Evolutionary conservation across 306 rosid genomes (phyloP).

Genomic region (Inga laurina): DNA sequence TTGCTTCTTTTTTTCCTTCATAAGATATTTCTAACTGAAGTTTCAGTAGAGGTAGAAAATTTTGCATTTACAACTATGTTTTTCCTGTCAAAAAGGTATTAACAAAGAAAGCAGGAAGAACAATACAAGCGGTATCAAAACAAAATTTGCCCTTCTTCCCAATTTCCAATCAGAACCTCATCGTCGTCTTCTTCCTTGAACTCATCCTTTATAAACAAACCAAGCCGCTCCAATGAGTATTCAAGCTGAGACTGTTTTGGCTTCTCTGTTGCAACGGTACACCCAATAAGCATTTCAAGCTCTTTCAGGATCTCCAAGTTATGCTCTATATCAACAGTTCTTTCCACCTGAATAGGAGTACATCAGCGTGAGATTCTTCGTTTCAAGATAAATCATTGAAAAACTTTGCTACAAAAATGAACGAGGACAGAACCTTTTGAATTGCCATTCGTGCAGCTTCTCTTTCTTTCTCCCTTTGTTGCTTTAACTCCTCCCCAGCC

Average conservation of each 20-base stretch:
- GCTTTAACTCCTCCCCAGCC: slow-evolving; percentile 57
- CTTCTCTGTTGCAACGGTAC: slow-evolving; percentile 30
- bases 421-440: slow-evolving; percentile 52
- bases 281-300: slow-evolving; percentile 68
- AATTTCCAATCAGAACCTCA: slow-evolving; percentile 39
- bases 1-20: neutral
- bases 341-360: slow-evolving; percentile 55
- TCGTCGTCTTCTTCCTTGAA: slow-evolving; percentile 55
- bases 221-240: slow-evolving; percentile 73
- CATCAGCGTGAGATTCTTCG: neutral
- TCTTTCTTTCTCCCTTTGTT: slow-evolving; percentile 70
- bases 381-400: neutral
- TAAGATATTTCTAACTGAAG: neutral
- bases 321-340: slow-evolving; percentile 67
- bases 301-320: slow-evolving; percentile 62
- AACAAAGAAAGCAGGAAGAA: slow-evolving; percentile 37
- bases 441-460: slow-evolving; percentile 81
- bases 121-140: slow-evolving; percentile 16
- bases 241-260: slow-evolving; percentile 39
- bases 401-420: neutral
- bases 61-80: slow-evolving; percentile 37
- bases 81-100: slow-evolving; percentile 31
- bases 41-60: slow-evolving; percentile 22
- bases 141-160: slow-evolving; percentile 74
- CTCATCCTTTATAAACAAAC: slow-evolving; percentile 77